phyloP scores from a whole-genome alignment of 305 asterid species.

The Plantago lanceolata region DNA sequence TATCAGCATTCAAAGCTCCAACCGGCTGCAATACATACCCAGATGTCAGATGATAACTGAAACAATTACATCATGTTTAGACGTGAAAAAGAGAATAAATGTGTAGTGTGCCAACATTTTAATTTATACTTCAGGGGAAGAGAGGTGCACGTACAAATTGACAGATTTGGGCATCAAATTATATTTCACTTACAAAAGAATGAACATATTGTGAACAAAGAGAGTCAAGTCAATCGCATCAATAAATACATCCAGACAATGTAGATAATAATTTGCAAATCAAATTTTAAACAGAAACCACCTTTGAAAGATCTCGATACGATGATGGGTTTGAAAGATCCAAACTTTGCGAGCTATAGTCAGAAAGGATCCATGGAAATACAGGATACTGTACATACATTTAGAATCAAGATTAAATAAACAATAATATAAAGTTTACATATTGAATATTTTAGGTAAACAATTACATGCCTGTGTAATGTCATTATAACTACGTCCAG shows the following conservation, averaged over 20 bases:
- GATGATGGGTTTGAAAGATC: constrained; percentile 83
- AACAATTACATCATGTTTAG: neutral
- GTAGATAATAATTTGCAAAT: constrained; percentile 10
- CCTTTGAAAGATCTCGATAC: constrained; percentile 96
- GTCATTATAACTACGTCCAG: constrained; percentile 98
- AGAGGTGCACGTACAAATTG: neutral
- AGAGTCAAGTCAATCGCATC: neutral
- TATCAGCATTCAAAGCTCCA: constrained; percentile 85
- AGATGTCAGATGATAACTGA: constrained; percentile 27
- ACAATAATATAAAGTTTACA: constrained; percentile 10
- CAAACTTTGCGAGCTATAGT: constrained; percentile 70
- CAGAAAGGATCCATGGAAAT: constrained; percentile 96
- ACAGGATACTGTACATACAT: constrained; percentile 83
- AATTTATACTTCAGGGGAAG: too few species aligned
- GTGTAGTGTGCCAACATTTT: too few species aligned
- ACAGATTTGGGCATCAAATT: neutral
- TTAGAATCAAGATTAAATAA: constrained; percentile 25
- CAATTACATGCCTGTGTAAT: constrained; percentile 67
- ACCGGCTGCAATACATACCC: constrained; percentile 63
- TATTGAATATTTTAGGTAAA: constrained; percentile 23
- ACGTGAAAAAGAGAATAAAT: neutral
- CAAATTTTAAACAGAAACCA: constrained; percentile 28
- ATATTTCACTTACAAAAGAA: neutral
- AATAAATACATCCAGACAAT: neutral
- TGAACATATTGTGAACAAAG: neutral